Evolutionary conservation across 441 rosid species (phyloP).

Genomic region (Corymbia citriodora): DNA sequence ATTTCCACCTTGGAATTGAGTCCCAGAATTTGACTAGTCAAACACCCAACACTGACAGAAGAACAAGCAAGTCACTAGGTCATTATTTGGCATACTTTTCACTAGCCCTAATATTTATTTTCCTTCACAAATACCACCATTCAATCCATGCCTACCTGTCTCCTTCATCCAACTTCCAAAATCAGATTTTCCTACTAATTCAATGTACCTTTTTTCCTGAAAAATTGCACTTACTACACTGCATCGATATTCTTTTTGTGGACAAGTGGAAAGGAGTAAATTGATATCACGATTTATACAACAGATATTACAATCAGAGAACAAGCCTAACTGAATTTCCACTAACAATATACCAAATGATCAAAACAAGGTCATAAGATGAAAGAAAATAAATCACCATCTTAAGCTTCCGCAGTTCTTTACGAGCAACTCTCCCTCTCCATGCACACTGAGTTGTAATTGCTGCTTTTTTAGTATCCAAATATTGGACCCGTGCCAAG

Average conservation of each 20-base stretch:
- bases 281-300: not conserved
- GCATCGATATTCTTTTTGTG: not conserved
- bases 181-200: not conserved
- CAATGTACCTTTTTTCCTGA: not conserved
- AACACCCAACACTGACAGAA: not conserved
- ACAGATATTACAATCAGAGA: not conserved
- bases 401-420: constrained; percentile 16
- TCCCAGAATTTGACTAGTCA: not conserved
- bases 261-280: not conserved
- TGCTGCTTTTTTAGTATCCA: constrained; percentile 8
- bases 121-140: not conserved
- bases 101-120: not conserved
- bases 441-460: constrained; percentile 15
- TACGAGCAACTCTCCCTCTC: constrained; percentile 19
- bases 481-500: constrained; percentile 6
- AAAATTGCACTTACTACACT: not conserved
- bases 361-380: not conserved
- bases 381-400: constrained; percentile 3
- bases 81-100: not conserved
- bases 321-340: not conserved
- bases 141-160: not conserved
- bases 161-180: not conserved
- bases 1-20: not conserved
- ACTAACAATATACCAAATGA: not conserved
- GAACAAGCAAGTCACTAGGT: not conserved